phyloP scores from a whole-genome alignment of 2,329 filamentous ascomycete species.

The Pseudogymnoascus sp. region DNA sequence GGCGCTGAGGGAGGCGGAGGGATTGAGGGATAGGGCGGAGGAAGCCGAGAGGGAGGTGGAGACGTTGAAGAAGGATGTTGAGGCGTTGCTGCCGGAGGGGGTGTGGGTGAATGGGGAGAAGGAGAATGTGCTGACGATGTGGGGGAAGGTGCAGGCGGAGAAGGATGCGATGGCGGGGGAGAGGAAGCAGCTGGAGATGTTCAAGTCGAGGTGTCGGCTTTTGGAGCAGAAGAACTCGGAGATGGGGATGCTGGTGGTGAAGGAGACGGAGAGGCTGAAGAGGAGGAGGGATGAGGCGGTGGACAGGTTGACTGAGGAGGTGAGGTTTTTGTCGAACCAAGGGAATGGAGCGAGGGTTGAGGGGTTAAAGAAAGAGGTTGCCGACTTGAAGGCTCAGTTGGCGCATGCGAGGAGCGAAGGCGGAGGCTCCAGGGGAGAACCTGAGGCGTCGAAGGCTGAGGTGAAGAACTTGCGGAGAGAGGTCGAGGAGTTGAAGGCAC shows the following conservation, averaged over 20 bases:
- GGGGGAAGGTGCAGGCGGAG: background rate
- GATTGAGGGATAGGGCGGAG: background rate
- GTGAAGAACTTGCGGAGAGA: background rate
- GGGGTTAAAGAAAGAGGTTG: background rate
- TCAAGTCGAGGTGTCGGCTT: background rate
- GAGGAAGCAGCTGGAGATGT: background rate
- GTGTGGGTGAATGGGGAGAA: background rate
- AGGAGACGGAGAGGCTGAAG: background rate
- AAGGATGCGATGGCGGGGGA: background rate
- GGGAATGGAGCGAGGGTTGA: background rate
- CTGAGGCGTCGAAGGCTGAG: background rate
- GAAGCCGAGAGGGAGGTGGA: background rate
- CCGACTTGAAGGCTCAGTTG: background rate
- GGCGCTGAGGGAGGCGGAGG: background rate
- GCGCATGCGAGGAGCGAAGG: background rate
- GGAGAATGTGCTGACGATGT: background rate
- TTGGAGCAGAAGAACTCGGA: background rate
- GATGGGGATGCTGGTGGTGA: background rate
- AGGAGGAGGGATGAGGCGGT: slow-evolving; percentile 10
- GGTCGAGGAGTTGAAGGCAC: background rate
- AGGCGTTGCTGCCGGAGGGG: background rate
- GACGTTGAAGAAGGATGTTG: background rate
- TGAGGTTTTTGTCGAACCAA: background rate
- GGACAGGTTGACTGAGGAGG: background rate
- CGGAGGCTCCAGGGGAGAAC: background rate